Evolutionary conservation across 2,329 filamentous ascomycete species (phyloP), one percentile per base, ranked within the genome.

Genomic region (Pseudonectria foliicola): DNA sequence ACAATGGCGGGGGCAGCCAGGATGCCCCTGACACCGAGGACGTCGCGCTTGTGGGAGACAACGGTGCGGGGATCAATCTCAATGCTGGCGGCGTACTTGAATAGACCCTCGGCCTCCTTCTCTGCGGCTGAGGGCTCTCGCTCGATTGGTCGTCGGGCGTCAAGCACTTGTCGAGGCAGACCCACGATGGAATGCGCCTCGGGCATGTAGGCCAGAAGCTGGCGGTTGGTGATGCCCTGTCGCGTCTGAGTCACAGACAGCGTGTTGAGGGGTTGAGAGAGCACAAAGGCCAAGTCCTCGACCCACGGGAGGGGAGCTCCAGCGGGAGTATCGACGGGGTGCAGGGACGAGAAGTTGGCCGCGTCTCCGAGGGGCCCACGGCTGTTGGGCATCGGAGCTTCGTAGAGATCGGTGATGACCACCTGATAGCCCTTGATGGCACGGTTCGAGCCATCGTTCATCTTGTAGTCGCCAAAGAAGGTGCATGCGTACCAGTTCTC

Each of bases 401-500:
- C 92, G 62, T 89, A 96, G 25, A 98, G 75, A 54, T 98, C 90
- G 1, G 85, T 81, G 10, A 95, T 73, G 13, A 89, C 74, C 7
- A 96, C 71, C 50, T 95, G 86, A 59, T 94, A 85, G 25, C 89
- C 89, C 59, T 87, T 86, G 40, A 89, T 75, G 4, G 66, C 60
- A 36, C 72, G 68, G n/a, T 69, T 62, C 13, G 57, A 55, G 15
- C 70, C 64, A 42, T 80, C 74, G 28, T 68, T 62, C 23, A 80
- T 68, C 3, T 65, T 63, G 54, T 80, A 80, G 48, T 75, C 63
- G 25, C 72, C 75, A 50, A 75, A 82, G 59, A 89, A 85, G 7
- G 86, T 83, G 66, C 94, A 96, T 6, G 81, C 74, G 54, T 93
- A 89, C 88, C 90, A 96, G 63, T 98, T 96, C 67, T 98, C 92